Conservation (phyloP, 1,284 basidiomycete species). For the Leucoagaricus sp. region DNA sequence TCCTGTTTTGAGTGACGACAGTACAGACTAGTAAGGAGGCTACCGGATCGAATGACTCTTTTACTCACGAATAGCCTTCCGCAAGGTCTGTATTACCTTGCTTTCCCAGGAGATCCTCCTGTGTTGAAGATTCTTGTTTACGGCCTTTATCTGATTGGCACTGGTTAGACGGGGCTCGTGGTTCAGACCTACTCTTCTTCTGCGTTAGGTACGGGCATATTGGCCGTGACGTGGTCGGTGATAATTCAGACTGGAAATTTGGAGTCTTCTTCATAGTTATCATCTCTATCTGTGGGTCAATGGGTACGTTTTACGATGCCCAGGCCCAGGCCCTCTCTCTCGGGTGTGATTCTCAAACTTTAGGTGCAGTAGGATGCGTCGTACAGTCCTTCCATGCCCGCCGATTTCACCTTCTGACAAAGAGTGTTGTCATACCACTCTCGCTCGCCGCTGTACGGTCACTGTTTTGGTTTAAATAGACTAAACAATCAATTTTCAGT, state of each 20-base stretch:
- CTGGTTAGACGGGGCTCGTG: neutral
- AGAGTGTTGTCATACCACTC: neutral
- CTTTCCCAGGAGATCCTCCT: neutral
- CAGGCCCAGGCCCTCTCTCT: neutral
- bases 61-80: too few relatives aligned
- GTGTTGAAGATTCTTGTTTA: neutral
- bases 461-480: neutral
- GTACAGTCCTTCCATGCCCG: conserved; percentile 3
- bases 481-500: too few relatives aligned
- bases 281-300: conserved; percentile 2
- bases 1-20: conserved; percentile 3
- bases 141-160: neutral
- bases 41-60: too few relatives aligned
- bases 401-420: neutral
- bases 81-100: conserved; percentile 7
- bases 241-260: neutral
- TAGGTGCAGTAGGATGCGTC: neutral
- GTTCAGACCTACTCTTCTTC: conserved; percentile 2
- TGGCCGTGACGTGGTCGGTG: neutral
- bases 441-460: neutral
- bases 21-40: conserved; percentile 2
- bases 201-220: conserved; percentile 1
- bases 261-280: neutral
- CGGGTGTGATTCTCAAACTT: too few relatives aligned
- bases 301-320: neutral